Percentiles rank a stretch among this genome's conserved stretches.
Conservation (phyloP, 163 green algal species). For the Scenedesmus sp. region DNA sequence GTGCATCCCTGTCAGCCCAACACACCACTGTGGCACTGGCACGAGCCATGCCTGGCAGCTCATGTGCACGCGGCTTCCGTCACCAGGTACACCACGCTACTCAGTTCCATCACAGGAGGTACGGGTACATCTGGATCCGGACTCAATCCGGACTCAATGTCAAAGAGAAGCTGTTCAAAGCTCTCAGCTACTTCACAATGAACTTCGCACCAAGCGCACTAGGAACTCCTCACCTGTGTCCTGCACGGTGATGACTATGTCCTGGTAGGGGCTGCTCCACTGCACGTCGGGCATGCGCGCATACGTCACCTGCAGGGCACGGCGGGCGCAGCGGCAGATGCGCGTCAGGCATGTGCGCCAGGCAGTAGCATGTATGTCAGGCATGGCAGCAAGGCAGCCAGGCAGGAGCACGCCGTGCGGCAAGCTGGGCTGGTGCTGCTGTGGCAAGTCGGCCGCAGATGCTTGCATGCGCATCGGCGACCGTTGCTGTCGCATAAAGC, state of each 20-base stretch:
- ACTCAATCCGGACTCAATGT: too few relatives aligned
- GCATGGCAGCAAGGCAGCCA: too few relatives aligned
- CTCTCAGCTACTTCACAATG: background rate
- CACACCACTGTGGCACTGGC: background rate
- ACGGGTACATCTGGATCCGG: too few relatives aligned
- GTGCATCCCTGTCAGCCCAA: background rate
- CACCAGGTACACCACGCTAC: too few relatives aligned
- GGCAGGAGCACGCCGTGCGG: too few relatives aligned
- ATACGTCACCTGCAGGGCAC: constrained; percentile 35
- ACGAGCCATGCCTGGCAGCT: background rate
- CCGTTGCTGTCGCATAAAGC: background rate
- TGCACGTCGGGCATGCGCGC: constrained; percentile 29
- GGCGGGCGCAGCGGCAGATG: background rate
- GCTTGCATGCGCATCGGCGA: background rate
- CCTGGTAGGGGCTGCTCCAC: constrained; percentile 40
- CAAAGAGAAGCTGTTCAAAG: too few relatives aligned
- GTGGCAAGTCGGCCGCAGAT: background rate
- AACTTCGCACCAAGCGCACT: background rate
- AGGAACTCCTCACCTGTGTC: constrained; percentile 10
- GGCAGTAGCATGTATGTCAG: background rate
- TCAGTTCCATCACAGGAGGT: too few relatives aligned
- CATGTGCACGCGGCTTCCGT: too few relatives aligned
- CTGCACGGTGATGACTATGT: constrained; percentile 34
- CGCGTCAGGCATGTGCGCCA: too few relatives aligned
- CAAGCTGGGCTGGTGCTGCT: background rate